Base-by-base conservation (phyloP, 805 yeast species). In the Yueomyces sinensis region DNA sequence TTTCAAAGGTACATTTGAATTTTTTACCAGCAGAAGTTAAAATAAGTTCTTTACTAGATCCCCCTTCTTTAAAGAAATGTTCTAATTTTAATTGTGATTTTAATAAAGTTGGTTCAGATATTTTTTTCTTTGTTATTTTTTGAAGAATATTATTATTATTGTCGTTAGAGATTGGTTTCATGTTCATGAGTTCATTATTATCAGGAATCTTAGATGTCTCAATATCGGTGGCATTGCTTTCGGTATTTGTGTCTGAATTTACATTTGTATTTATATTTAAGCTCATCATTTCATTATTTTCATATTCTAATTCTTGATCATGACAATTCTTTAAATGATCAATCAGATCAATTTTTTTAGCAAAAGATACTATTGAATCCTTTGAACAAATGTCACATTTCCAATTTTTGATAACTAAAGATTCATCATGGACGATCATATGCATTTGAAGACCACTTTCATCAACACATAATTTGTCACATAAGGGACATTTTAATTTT, bases 401-500 rank as follows among this genome's bases (percentile, higher is more conserved):
- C 89, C 93, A 82, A 28, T 73, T 56, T 41, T 67, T 72, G n/a
- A 66, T 57, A 11, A 63, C 66, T 14, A 63, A 61, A 3, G 49
- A 46, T 4, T 66, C 72, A 43, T 76, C 75, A 54, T 86, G 95
- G 16, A 74, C 60, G 30, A 65, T 56, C 84, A 80, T 74, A 51
- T 87, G 95, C 62, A 77, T 72, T 14, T 66, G 58, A 33, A 84
- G 55, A 41, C 86, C 91, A 19, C 65, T 62, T 31, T 68, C 72
- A 20, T 93, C 94, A 9, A 79, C 77, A 60, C 86, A 79, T 6
- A 68, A 72, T 50, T 73, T 76, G 5, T 72, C 74, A 62, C 95
- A 86, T 1, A 71, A 43, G 0, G 54, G 45, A 58, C 94, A 83
- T 30, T 61, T 63, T 19, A 77, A 44, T 48, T 77, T 74, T 4